Evolutionary conservation across 805 yeast genomes (phyloP).

Genomic region (Starmerella ratchasimensis): DNA sequence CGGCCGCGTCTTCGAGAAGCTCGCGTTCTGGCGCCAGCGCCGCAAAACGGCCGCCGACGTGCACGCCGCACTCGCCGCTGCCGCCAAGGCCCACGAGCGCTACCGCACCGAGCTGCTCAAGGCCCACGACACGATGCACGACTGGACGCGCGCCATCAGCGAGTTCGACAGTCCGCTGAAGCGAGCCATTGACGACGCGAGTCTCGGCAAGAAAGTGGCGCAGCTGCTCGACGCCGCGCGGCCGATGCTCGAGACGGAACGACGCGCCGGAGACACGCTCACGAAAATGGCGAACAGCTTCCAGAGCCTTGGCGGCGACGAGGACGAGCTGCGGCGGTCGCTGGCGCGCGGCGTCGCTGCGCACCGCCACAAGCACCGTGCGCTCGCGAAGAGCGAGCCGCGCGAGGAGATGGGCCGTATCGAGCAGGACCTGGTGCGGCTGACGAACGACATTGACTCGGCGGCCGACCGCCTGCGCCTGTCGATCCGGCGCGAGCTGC

Average conservation of each 20-base stretch:
- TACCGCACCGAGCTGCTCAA: constrained; percentile 8
- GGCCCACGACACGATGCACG: constrained; percentile 10
- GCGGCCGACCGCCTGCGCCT: constrained; percentile 2
- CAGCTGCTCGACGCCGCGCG: constrained; percentile 4
- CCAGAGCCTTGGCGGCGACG: constrained; percentile 16
- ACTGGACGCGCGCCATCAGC: constrained; percentile 13
- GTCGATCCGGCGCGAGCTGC: constrained; percentile 7
- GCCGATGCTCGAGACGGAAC: constrained; percentile 5
- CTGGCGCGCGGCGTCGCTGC: constrained; percentile 8
- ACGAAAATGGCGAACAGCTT: constrained; percentile 13
- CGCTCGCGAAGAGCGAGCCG: constrained; percentile 8
- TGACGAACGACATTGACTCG: neutral
- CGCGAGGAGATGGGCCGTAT: neutral
- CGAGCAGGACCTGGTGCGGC: constrained; percentile 1
- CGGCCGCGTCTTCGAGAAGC: constrained; percentile 7
- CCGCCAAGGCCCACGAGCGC: constrained; percentile 16
- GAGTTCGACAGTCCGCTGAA: neutral
- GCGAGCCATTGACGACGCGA: neutral
- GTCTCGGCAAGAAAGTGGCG: constrained; percentile 6
- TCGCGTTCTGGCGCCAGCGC: constrained; percentile 13
- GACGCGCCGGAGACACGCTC: constrained; percentile 1
- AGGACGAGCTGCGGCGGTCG: constrained; percentile 8
- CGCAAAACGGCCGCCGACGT: constrained; percentile 14
- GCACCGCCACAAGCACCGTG: constrained; percentile 16
- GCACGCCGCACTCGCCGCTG: constrained; percentile 10